Conservation (phyloP, 768 basidiomycete species). For the Termitomyces sp. region DNA sequence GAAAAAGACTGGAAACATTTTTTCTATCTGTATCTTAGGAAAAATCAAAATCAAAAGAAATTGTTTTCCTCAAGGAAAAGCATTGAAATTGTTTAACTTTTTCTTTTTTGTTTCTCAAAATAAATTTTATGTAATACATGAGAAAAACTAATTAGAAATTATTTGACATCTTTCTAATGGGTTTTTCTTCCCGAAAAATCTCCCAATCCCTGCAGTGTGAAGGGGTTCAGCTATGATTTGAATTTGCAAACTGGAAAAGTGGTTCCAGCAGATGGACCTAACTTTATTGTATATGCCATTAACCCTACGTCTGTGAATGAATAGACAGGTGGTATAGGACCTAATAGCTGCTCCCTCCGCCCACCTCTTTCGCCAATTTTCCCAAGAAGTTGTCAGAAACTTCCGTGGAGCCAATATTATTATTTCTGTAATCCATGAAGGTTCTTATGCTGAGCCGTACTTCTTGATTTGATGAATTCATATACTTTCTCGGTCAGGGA, state of each 20-base stretch:
- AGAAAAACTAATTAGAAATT: no score
- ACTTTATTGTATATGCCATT: neutral
- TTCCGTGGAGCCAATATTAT: slow-evolving; percentile 7
- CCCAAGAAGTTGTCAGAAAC: slow-evolving; percentile 9
- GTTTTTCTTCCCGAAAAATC: no score
- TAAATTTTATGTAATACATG: no score
- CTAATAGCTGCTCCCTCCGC: slow-evolving; percentile 8
- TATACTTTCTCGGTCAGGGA: neutral
- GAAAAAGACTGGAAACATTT: no score
- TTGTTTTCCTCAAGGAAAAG: no score
- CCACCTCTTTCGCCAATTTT: slow-evolving; percentile 9
- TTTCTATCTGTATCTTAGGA: no score
- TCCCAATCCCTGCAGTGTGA: no score
- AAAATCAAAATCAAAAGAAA: no score
- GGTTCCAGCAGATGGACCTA: slow-evolving; percentile 2
- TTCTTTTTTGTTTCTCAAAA: no score
- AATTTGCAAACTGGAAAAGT: slow-evolving; percentile 1
- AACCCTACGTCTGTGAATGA: neutral
- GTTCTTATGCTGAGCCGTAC: neutral
- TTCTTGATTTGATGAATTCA: neutral
- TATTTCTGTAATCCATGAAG: slow-evolving; percentile 8
- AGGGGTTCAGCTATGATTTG: slow-evolving; percentile 9
- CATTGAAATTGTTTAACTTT: no score
- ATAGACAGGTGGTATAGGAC: neutral
- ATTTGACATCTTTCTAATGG: no score